Percentiles rank a stretch among this genome's conserved stretches.
Conservation (phyloP, 2,329 filamentous ascomycete genomes). For the Stachybotrys elegans region DNA sequence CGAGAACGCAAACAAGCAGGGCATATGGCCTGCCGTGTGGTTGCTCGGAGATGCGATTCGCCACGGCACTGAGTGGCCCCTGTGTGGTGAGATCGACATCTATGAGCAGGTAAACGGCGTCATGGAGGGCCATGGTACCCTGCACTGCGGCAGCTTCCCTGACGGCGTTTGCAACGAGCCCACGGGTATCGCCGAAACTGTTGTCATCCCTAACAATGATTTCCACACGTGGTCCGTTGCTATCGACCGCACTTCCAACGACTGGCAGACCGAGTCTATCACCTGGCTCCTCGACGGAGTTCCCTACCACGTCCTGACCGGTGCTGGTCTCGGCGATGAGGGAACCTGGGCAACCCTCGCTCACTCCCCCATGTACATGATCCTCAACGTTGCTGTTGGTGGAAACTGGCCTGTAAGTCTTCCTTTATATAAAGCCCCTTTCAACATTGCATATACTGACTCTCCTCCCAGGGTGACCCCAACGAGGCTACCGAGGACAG, state of each 20-base stretch:
- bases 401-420: slow-evolving; percentile 35
- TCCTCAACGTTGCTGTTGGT: slow-evolving; percentile 44
- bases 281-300: slow-evolving; percentile 43
- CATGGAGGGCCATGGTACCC: slow-evolving; percentile 39
- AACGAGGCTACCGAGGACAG: slow-evolving; percentile 26
- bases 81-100: slow-evolving; percentile 46
- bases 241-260: slow-evolving; percentile 36
- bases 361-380: slow-evolving; percentile 36
- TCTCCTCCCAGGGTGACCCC: slow-evolving; percentile 22
- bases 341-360: slow-evolving; percentile 39
- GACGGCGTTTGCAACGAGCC: slow-evolving; percentile 45
- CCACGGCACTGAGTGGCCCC: slow-evolving; percentile 40
- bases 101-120: slow-evolving; percentile 44
- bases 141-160: slow-evolving; percentile 39
- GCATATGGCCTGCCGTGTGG: slow-evolving; percentile 52
- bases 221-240: slow-evolving; percentile 45
- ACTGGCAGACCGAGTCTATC: slow-evolving; percentile 42
- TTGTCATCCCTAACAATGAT: slow-evolving; percentile 36
- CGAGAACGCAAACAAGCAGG: slow-evolving; percentile 33
- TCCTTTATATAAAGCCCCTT: neutral
- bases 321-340: slow-evolving; percentile 33
- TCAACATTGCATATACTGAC: no score
- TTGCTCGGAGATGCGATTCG: slow-evolving; percentile 42
- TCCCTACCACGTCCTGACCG: slow-evolving; percentile 37
- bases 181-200: slow-evolving; percentile 29